Percentiles rank a stretch among this genome's conserved stretches.
Evolutionary conservation across 352 stramenopile genomes (phyloP).

Genomic region (Pythium aquatile): DNA sequence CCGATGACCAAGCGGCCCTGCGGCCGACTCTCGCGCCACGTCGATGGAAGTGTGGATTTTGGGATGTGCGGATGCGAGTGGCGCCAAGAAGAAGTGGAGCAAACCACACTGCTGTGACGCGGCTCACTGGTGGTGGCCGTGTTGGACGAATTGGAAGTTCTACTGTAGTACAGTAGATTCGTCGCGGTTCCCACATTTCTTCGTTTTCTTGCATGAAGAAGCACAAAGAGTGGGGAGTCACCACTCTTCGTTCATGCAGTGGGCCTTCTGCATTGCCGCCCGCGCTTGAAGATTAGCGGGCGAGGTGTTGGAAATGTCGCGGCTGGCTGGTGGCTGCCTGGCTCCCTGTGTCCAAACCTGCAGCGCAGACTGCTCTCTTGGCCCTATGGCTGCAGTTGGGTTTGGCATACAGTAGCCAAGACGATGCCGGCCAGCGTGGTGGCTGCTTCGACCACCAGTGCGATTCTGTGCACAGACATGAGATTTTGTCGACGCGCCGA

Average conservation of each 20-base stretch:
- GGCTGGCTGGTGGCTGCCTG: background rate
- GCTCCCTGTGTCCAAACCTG: background rate
- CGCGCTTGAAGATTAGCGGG: constrained; percentile 1
- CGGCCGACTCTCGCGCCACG: background rate
- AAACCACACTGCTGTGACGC: background rate
- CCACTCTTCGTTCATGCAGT: no score
- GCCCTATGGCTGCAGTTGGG: no score
- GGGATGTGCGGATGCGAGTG: background rate
- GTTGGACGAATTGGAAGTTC: background rate
- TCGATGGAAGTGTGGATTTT: constrained; percentile 2
- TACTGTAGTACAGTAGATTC: background rate
- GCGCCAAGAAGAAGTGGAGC: no score
- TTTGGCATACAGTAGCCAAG: no score
- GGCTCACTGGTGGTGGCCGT: background rate
- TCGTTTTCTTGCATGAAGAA: background rate
- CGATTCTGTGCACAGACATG: background rate
- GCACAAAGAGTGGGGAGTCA: no score
- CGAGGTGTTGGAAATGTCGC: constrained; percentile 1
- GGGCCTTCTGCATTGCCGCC: background rate
- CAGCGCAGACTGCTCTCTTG: no score
- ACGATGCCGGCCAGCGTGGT: background rate
- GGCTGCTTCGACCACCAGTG: constrained; percentile 23
- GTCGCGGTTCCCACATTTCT: background rate
- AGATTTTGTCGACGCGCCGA: constrained; percentile 15
- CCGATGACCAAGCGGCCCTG: constrained; percentile 11